Percentiles rank a stretch among this genome's conserved stretches.
Conservation (phyloP, 176 grass and related monocot genomes). For the Zoysia japonica region DNA sequence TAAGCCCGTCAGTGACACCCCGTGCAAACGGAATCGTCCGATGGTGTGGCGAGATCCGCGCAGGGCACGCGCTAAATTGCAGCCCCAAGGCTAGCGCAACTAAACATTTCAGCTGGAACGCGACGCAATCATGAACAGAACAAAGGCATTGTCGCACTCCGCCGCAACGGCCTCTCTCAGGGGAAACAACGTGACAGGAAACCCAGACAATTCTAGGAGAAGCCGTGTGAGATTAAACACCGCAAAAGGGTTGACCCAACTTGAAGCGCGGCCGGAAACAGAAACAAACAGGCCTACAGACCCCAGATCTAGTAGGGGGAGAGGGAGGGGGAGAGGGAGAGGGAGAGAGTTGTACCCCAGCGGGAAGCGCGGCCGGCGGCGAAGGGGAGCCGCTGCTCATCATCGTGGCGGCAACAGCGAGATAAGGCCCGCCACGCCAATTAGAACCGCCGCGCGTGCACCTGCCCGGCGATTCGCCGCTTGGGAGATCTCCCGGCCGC, state of each 20-base stretch:
- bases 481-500: not conserved
- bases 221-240: conserved; percentile 7
- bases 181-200: not conserved
- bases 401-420: conserved; percentile 18
- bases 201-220: not conserved
- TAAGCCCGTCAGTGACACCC: not conserved
- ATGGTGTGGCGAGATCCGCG: conserved; percentile 9
- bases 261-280: not conserved
- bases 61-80: not conserved
- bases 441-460: not conserved
- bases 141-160: not conserved
- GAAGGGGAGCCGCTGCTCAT: conserved; percentile 41
- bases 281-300: not conserved
- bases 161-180: not conserved
- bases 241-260: too few species aligned
- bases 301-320: conserved; percentile 36
- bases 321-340: not conserved
- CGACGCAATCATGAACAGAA: not conserved
- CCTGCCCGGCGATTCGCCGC: conserved; percentile 15
- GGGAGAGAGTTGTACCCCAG: conserved; percentile 18
- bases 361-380: conserved; percentile 35
- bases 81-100: not conserved
- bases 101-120: not conserved
- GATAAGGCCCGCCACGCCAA: conserved; percentile 5
- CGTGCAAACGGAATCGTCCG: not conserved